A percentile compares a stretch with the other conserved stretches of the same genome.
phyloP scores from a whole-genome alignment of 768 basidiomycete genomes.

The Termitomyces sp. region DNA sequence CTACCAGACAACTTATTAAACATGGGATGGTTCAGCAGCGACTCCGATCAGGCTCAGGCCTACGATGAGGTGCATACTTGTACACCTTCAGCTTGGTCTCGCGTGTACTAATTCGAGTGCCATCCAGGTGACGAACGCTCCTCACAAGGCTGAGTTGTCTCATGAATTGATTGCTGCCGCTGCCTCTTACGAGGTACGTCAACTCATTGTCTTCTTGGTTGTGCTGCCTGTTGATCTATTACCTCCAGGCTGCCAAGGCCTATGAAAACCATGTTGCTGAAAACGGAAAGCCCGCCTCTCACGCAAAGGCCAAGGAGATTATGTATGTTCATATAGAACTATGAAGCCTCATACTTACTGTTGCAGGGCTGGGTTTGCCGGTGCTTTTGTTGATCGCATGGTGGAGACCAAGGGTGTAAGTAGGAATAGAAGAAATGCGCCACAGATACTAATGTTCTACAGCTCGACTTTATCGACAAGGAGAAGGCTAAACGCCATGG shows the following conservation, averaged over 20 bases:
- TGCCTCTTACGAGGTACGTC: slow-evolving; percentile 58
- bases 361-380: slow-evolving; percentile 50
- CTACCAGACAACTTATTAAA: slow-evolving; percentile 8
- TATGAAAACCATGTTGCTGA: slow-evolving; percentile 52
- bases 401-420: slow-evolving; percentile 55
- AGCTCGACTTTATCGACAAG: slow-evolving; percentile 32
- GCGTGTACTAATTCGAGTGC: not conserved
- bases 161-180: slow-evolving; percentile 71
- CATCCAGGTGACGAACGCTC: slow-evolving; percentile 42
- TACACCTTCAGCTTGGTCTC: not conserved
- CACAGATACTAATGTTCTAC: slow-evolving; percentile 21
- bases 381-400: slow-evolving; percentile 50
- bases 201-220: not conserved
- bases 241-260: slow-evolving; percentile 56
- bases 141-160: slow-evolving; percentile 57
- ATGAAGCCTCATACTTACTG: not conserved
- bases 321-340: slow-evolving; percentile 27
- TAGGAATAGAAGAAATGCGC: not conserved
- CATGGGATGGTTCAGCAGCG: slow-evolving; percentile 44
- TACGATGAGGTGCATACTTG: slow-evolving; percentile 35
- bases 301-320: slow-evolving; percentile 58
- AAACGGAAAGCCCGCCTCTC: slow-evolving; percentile 49
- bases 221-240: not conserved
- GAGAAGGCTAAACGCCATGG: slow-evolving; percentile 27
- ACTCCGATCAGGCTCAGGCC: slow-evolving; percentile 41